A percentile compares a stretch with the other conserved stretches of the same genome.
These are phyloP conservation scores for Fusarium virguliforme DNA, from an alignment of 2,329 filamentous ascomycete species.

Conservation along the genomic window DNA sequence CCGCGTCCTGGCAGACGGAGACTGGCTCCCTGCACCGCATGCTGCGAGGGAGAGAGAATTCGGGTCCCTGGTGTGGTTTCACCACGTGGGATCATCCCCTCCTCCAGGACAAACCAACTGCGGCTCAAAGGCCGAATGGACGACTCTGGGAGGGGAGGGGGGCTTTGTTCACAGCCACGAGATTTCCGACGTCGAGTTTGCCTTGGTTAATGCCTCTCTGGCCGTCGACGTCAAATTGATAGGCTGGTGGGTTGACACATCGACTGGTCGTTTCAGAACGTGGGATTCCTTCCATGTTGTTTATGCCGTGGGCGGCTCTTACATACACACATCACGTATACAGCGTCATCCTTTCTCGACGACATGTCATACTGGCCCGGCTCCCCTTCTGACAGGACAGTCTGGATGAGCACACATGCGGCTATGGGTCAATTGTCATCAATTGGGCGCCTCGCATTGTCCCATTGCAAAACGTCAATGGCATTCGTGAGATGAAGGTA, in stretches of 20 bases:
- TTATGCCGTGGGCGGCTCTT: conserved; percentile 42
- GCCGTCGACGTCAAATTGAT: conserved; percentile 32
- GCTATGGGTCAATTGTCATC: conserved; percentile 24
- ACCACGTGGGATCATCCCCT: conserved; percentile 49
- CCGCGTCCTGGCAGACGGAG: conserved; percentile 19
- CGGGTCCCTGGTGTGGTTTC: conserved; percentile 44
- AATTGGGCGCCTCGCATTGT: conserved; percentile 29
- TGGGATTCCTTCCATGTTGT: conserved; percentile 12
- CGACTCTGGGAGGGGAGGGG: conserved; percentile 34
- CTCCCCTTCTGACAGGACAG: conserved; percentile 29
- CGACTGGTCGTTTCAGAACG: conserved; percentile 38
- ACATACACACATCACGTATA: conserved; percentile 30
- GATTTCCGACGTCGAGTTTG: conserved; percentile 8
- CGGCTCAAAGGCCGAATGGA: conserved; percentile 47
- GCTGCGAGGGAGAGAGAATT: conserved; percentile 24
- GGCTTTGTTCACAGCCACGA: conserved; percentile 25
- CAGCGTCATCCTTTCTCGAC: conserved; percentile 32
- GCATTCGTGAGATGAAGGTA: conserved; percentile 31
- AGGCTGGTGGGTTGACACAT: conserved; percentile 45
- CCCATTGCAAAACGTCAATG: conserved; percentile 26
- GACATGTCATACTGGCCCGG: conserved; percentile 23
- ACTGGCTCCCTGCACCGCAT: conserved; percentile 18
- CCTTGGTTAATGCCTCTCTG: conserved; percentile 26
- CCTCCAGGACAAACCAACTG: conserved; percentile 20
- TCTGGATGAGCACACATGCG: conserved; percentile 26